Evolutionary conservation across 352 stramenopile species (phyloP).

Genomic region (Blastocystis sp.): DNA sequence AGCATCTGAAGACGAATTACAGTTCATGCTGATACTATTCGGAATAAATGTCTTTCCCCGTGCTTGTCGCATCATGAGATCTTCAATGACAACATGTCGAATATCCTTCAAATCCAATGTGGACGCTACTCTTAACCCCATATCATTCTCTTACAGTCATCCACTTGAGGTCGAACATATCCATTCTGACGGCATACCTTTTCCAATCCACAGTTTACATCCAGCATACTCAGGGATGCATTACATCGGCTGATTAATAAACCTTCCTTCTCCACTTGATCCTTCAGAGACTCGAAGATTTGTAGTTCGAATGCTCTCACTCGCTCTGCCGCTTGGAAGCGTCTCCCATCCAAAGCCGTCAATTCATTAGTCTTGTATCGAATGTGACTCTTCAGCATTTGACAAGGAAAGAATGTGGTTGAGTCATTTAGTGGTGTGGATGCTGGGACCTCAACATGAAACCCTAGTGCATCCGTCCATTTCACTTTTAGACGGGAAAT

Average conservation of each 20-base stretch:
- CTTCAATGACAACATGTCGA: slow-evolving; percentile 27
- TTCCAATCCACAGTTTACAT: slow-evolving; percentile 29
- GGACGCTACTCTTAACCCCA: not conserved
- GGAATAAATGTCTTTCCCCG: slow-evolving; percentile 46
- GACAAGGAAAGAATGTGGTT: not conserved
- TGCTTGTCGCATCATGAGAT: slow-evolving; percentile 35
- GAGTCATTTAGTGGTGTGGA: not conserved
- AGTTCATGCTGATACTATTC: slow-evolving; percentile 5
- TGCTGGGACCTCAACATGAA: slow-evolving; percentile 23
- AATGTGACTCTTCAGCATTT: slow-evolving; percentile 40
- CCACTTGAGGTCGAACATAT: not conserved
- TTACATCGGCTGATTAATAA: slow-evolving; percentile 3
- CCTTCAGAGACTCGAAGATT: slow-evolving; percentile 19
- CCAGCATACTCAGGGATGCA: not conserved
- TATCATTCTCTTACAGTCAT: not conserved
- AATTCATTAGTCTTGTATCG: slow-evolving; percentile 56
- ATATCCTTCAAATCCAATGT: not conserved
- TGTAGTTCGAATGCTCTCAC: not conserved
- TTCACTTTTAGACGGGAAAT: slow-evolving; percentile 5
- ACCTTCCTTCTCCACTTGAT: not conserved
- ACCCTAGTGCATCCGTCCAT: not conserved
- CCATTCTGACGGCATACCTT: not conserved
- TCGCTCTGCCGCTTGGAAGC: not conserved
- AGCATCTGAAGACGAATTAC: not conserved
- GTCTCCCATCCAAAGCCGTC: not conserved